Evolutionary conservation across 163 green algal species (phyloP).

Genomic region (Prototheca wickerhamii): DNA sequence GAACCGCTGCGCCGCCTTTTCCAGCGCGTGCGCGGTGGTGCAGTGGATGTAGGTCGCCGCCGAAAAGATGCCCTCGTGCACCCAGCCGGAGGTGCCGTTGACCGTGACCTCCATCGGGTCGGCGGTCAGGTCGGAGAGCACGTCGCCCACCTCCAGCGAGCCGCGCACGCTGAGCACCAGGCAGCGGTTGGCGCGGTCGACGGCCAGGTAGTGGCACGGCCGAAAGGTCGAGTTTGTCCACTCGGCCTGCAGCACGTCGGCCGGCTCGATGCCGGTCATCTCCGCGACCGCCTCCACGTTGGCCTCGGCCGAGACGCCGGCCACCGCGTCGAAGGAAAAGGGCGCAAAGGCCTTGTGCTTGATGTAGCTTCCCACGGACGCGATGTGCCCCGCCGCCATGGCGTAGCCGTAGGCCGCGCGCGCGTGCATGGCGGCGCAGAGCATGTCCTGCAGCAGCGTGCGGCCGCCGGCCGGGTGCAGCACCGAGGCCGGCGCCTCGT

Average conservation of each 20-base stretch:
- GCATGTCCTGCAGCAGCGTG: constrained; percentile 38
- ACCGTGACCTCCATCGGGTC: constrained; percentile 45
- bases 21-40: constrained; percentile 51
- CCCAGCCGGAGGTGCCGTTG: constrained; percentile 31
- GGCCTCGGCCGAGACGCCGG: constrained; percentile 54
- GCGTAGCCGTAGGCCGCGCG: constrained; percentile 60
- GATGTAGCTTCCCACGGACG: constrained; percentile 35
- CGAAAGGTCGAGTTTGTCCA: constrained; percentile 31
- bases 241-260: constrained; percentile 47
- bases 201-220: constrained; percentile 73
- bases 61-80: constrained; percentile 58
- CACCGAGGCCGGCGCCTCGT: constrained; percentile 8
- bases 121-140: constrained; percentile 66
- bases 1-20: constrained; percentile 31
- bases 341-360: constrained; percentile 38
- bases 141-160: constrained; percentile 65
- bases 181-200: constrained; percentile 45
- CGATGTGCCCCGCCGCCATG: constrained; percentile 47
- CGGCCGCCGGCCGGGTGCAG: not conserved
- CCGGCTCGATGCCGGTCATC: constrained; percentile 42
- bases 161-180: constrained; percentile 53
- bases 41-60: constrained; percentile 71
- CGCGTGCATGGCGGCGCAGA: constrained; percentile 44
- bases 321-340: constrained; percentile 57
- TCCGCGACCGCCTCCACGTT: constrained; percentile 62